Evolutionary conservation across 495 filamentous ascomycete genomes (phyloP).

Genomic region (Durotheca rogersii): DNA sequence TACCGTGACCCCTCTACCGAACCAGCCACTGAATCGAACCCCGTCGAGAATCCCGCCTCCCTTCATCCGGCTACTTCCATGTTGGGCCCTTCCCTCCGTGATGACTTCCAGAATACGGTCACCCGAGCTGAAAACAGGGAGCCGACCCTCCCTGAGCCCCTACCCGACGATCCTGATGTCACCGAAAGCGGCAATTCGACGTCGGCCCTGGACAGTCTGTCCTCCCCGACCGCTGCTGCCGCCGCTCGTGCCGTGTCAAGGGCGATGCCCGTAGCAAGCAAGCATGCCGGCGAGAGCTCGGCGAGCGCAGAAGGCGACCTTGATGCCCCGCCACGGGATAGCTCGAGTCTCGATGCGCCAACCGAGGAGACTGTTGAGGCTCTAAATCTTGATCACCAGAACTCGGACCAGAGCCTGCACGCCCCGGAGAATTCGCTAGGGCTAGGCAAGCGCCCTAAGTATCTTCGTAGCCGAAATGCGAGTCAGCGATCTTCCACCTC

Average conservation of each 20-base stretch:
- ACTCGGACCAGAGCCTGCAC: conserved; percentile 35
- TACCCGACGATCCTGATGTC: conserved; percentile 21
- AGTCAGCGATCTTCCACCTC: conserved; percentile 78
- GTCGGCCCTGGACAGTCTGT: conserved; percentile 61
- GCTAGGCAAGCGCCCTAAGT: conserved; percentile 63
- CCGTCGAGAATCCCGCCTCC: conserved; percentile 16
- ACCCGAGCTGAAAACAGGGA: too few species aligned
- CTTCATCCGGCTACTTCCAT: conserved; percentile 27
- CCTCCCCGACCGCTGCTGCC: conserved; percentile 67
- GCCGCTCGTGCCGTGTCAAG: conserved; percentile 58
- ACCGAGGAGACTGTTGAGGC: conserved; percentile 50
- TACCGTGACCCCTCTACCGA: not conserved
- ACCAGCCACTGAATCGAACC: conserved; percentile 12
- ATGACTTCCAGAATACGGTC: too few species aligned
- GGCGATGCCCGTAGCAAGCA: conserved; percentile 50
- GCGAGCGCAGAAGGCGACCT: conserved; percentile 42
- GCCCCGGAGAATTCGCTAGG: conserved; percentile 37
- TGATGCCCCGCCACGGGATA: conserved; percentile 21
- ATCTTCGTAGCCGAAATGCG: conserved; percentile 69
- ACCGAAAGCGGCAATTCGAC: conserved; percentile 50
- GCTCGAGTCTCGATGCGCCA: conserved; percentile 5
- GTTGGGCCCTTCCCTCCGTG: conserved; percentile 9
- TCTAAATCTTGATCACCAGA: conserved; percentile 39
- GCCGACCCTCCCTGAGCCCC: conserved; percentile 17
- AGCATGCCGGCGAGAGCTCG: conserved; percentile 35